These are phyloP conservation scores for Verticillium nonalfalfae DNA, from an alignment of 2,329 filamentous ascomycete genomes.

Conservation along the genomic window DNA sequence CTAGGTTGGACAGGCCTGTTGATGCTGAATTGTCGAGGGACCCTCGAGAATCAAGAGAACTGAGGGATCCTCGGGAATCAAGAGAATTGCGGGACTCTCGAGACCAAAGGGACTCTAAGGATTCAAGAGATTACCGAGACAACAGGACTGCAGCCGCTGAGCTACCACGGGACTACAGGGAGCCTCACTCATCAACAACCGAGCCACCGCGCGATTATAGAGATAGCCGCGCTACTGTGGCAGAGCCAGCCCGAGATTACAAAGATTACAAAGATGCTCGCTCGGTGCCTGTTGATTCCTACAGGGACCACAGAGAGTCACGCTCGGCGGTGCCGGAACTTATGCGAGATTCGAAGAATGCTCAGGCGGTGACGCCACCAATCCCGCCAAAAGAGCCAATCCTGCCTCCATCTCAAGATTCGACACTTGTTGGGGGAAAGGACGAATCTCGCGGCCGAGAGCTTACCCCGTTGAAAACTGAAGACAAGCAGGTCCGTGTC, in stretches of 20 bases:
- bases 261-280: not conserved
- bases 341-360: not conserved
- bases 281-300: not conserved
- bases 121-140: not conserved
- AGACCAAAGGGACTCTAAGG: no score
- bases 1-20: not conserved
- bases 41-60: constrained; percentile 3
- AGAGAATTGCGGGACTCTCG: not conserved
- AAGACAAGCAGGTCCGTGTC: constrained; percentile 53
- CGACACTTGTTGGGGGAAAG: not conserved
- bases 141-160: not conserved
- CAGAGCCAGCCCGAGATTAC: not conserved
- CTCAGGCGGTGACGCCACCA: not conserved
- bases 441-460: constrained; percentile 32
- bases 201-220: not conserved
- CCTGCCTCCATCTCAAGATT: not conserved
- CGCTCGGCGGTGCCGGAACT: not conserved
- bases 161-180: not conserved
- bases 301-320: not conserved
- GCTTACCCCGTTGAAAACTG: constrained; percentile 19
- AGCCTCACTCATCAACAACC: not conserved
- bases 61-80: not conserved
- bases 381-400: not conserved
- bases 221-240: not conserved
- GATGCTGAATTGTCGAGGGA: not conserved